A percentile compares a stretch with the other conserved stretches of the same genome.
phyloP scores from a whole-genome alignment of 1,139 yeast genomes.

The Kodamaea suecica region DNA sequence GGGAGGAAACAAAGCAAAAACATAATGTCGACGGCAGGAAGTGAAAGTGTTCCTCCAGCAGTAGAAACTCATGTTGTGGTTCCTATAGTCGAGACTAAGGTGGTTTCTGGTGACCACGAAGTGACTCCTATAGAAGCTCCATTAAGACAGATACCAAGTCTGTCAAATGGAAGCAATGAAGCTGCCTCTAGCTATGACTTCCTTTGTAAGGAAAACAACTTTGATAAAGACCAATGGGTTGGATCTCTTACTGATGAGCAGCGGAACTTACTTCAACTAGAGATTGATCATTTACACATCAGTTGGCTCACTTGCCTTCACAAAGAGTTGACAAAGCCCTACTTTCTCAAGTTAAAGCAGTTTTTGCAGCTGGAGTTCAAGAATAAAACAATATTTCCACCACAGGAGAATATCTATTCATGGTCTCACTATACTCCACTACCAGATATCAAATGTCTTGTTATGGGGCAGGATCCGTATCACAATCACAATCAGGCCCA shows the following conservation, averaged over 20 bases:
- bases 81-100: too few relatives aligned
- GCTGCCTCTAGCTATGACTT: too few relatives aligned
- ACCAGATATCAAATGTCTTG: constrained; percentile 66
- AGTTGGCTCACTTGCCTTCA: constrained; percentile 75
- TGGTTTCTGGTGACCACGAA: background rate
- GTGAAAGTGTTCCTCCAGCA: background rate
- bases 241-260: constrained; percentile 51
- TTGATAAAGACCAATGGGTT: constrained; percentile 57
- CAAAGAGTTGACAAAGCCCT: constrained; percentile 77
- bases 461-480: constrained; percentile 96
- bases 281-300: constrained; percentile 65
- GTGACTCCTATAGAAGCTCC: too few relatives aligned
- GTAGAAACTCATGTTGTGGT: too few relatives aligned
- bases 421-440: constrained; percentile 91
- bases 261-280: constrained; percentile 56
- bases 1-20: constrained; percentile 4
- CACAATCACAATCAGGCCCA: constrained; percentile 93
- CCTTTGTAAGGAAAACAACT: constrained; percentile 13
- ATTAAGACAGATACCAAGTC: too few relatives aligned
- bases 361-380: constrained; percentile 45
- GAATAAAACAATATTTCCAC: constrained; percentile 68
- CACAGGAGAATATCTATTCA: constrained; percentile 72
- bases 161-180: background rate
- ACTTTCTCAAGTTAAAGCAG: constrained; percentile 69
- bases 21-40: background rate